These are phyloP conservation scores for Kluyveromyces starmeri DNA, from an alignment of 805 yeast species.

Conservation along the genomic window DNA sequence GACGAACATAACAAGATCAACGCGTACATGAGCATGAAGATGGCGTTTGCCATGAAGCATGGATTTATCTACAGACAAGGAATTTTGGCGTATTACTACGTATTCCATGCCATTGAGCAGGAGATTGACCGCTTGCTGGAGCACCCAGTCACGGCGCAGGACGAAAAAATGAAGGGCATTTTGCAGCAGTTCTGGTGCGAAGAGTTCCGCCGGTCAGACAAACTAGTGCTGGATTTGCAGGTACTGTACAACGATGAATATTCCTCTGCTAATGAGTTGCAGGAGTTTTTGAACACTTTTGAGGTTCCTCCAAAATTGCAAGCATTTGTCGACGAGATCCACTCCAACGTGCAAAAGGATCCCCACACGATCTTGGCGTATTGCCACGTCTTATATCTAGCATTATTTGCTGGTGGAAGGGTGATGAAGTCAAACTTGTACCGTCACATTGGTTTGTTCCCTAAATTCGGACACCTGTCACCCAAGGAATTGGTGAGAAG, in stretches of 20 bases:
- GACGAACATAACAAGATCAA: constrained; percentile 59
- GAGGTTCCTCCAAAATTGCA: constrained; percentile 47
- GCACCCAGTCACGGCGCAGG: constrained; percentile 53
- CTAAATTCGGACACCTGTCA: constrained; percentile 58
- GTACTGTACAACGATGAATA: constrained; percentile 52
- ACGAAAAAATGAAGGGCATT: constrained; percentile 36
- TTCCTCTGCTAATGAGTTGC: constrained; percentile 9
- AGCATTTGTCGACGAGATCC: constrained; percentile 53
- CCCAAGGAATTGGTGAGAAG: constrained; percentile 49
- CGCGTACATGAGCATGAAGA: constrained; percentile 56
- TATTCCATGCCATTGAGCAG: constrained; percentile 56
- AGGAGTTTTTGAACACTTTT: constrained; percentile 6
- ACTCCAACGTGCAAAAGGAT: constrained; percentile 42
- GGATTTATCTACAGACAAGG: constrained; percentile 75
- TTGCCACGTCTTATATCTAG: constrained; percentile 78
- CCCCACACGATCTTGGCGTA: constrained; percentile 72
- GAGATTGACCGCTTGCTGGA: constrained; percentile 39
- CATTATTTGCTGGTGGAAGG: constrained; percentile 80
- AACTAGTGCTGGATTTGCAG: constrained; percentile 51
- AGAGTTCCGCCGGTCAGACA: constrained; percentile 52
- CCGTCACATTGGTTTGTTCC: constrained; percentile 64
- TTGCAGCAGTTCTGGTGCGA: constrained; percentile 59
- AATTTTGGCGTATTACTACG: constrained; percentile 61
- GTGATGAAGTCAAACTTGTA: constrained; percentile 59
- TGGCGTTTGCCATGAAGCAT: constrained; percentile 70